Base-by-base conservation (phyloP, 257 asterid genomes). In the Mitragyna speciosa region DNA sequence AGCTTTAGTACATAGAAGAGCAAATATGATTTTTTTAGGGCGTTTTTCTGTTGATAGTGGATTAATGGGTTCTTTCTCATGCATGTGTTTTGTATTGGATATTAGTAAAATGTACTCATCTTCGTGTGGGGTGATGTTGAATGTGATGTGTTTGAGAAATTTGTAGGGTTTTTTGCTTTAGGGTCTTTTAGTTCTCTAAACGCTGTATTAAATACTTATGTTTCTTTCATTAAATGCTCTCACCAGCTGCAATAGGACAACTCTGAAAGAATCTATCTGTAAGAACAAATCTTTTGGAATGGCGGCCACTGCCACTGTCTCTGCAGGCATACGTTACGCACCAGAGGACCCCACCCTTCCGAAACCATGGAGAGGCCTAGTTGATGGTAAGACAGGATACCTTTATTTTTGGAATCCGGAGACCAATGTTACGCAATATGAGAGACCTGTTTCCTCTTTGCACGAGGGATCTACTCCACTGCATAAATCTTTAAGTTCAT, bases 261-360 rank as follows among this genome's bases (percentile, higher is more conserved):
- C 41, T 74, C 63, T 15, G 83, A 83, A 83, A n/a, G 22, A 20
- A 6, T 68, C 49, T 65, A 7, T 61, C 11, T 6, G 28, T 54
- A 61, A 63, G 79, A 76, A 33, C n/a, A 72, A 31, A 66, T 70
- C 43, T 30, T 80, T 80, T 76, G 79, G 79, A 22, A 95, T 96
- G 99, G 91, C 94, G 2, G 84, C 95, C 64, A 63, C 93, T 77
- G 92, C 88, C 74, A 58, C 92, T 70, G 84, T 84, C 78, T 65
- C 89, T 10, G 75, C 89, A 82, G 90, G 90, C 59, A 79, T 92
- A 66, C 87, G 90, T 7, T 96, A 91, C 84, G 99, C 99, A 20
- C 99, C 99, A 20, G 99, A 96, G 85, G 99, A 96, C 82, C 92
- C 97, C 52, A 84, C 92, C 78, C 97, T 96, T 76, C 99, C 98